Base-by-base conservation (phyloP, 345 rosid genomes). In the Schrenkiella parvula region DNA sequence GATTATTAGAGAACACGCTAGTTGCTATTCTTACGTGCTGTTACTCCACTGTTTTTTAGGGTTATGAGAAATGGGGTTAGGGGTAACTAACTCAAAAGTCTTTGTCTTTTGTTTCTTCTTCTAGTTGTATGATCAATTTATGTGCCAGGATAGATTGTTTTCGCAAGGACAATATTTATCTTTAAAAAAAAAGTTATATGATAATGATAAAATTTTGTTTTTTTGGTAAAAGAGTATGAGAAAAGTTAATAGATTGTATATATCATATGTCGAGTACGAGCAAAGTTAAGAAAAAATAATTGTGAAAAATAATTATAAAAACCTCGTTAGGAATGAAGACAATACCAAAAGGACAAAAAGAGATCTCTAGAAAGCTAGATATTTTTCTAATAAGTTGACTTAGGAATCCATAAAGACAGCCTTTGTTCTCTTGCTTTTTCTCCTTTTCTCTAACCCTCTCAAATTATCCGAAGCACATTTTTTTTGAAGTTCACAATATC, bases 341-440 rank as follows among this genome's bases (percentile, higher is more conserved):
- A 68, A 52, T 6, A 43, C 63, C 39, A 51, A 68, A 55, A 68
- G 23, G 74, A 68, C 79, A 51, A 75, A 51, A 48, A 5, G 47
- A 39, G 9, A 64, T 35, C 54, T 58, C 18, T 15, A 60, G 31
- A 52, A 32, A 57, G 15, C 21, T 50, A 21, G 12, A 19, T 19
- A 3, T 6, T 72, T 39, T 10, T 64, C 43, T 55, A 25, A 6
- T 22, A 34, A 68, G 70, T 75, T 75, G 74, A 68, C 74, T 62
- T 53, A 25, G 13, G 19, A 61, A 75, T 6, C 15, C 57, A 61
- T n/a, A 68, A 75, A 68, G 65, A 62, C 74, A 43, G 70, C 34
- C 51, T 75, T 53, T 75, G 70, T 54, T 57, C 13, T 35, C 54
- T 29, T 56, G 29, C 56, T 15, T 72, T 38, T 42, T 32, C 61